Evolutionary conservation across 805 yeast genomes (phyloP).

Genomic region (Wickerhamomyces alni): DNA sequence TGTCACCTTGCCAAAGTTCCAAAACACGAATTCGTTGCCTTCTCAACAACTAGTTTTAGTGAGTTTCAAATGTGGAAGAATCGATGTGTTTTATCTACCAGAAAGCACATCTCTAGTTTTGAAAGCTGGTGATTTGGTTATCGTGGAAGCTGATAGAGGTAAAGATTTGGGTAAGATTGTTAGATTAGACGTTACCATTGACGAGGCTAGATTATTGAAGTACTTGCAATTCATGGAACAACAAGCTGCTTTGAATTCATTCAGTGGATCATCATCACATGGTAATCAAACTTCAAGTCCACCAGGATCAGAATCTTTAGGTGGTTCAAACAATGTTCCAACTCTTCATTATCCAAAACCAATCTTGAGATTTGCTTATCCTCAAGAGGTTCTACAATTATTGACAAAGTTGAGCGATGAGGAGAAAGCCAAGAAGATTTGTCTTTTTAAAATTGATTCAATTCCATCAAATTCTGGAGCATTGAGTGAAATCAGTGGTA

Average conservation of each 20-base stretch:
- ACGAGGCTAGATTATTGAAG: constrained; percentile 66
- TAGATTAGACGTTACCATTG: constrained; percentile 56
- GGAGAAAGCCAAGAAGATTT: constrained; percentile 44
- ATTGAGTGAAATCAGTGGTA: constrained; percentile 6
- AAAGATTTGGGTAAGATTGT: constrained; percentile 74
- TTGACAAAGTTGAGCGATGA: constrained; percentile 66
- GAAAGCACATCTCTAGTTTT: constrained; percentile 26
- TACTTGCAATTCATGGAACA: constrained; percentile 72
- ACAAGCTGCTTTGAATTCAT: constrained; percentile 39
- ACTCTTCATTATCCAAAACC: constrained; percentile 56
- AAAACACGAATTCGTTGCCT: constrained; percentile 16
- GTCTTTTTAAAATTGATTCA: constrained; percentile 18
- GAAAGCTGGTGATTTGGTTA: constrained; percentile 59
- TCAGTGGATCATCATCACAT: constrained; percentile 9
- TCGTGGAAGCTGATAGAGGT: constrained; percentile 82
- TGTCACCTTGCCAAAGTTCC: constrained; percentile 16
- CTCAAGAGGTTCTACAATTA: constrained; percentile 60
- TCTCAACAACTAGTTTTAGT: constrained; percentile 47
- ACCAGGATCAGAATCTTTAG: neutral
- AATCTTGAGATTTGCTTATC: constrained; percentile 68
- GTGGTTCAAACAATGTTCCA: constrained; percentile 11
- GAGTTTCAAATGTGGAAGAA: constrained; percentile 72
- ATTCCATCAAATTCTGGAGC: constrained; percentile 5
- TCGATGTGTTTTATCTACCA: constrained; percentile 70
- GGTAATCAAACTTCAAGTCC: neutral